Percentiles rank a stretch among this genome's conserved stretches.
Conservation (phyloP, 176 grass and related monocot genomes). For the Carex cristatella region DNA sequence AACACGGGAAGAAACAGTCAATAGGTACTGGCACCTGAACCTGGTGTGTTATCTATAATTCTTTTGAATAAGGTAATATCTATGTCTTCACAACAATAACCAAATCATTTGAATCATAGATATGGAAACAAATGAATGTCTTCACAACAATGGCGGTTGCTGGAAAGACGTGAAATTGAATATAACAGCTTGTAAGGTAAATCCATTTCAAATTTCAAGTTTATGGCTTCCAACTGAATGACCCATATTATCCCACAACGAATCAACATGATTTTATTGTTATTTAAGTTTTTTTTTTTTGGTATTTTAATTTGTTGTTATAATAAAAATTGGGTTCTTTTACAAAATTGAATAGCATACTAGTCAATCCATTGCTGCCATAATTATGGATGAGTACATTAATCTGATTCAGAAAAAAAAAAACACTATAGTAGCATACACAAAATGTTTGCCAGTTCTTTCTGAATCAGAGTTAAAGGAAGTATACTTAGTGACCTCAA, state of each 20-base stretch:
- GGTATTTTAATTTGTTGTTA: neutral
- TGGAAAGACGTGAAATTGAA: slow-evolving; percentile 58
- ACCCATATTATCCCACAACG: neutral
- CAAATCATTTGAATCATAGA: slow-evolving; percentile 22
- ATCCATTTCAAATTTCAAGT: neutral
- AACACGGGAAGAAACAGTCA: neutral
- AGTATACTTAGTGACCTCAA: neutral
- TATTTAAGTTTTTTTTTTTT: neutral
- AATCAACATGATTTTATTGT: neutral
- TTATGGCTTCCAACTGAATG: neutral
- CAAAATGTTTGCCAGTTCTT: neutral
- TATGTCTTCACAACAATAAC: neutral
- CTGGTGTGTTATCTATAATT: neutral
- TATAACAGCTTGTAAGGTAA: slow-evolving; percentile 78
- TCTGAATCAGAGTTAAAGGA: neutral
- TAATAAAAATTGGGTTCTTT: neutral
- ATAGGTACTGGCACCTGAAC: neutral
- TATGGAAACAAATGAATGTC: slow-evolving; percentile 86
- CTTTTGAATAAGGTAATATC: neutral
- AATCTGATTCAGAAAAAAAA: neutral
- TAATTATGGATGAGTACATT: neutral
- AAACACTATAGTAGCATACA: neutral
- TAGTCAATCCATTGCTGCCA: neutral
- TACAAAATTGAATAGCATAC: neutral
- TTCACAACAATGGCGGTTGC: slow-evolving; percentile 71